Percentiles rank a stretch among this genome's conserved stretches.
Conservation (phyloP, 768 basidiomycete species). For the Kwoniella mangroviensis region DNA sequence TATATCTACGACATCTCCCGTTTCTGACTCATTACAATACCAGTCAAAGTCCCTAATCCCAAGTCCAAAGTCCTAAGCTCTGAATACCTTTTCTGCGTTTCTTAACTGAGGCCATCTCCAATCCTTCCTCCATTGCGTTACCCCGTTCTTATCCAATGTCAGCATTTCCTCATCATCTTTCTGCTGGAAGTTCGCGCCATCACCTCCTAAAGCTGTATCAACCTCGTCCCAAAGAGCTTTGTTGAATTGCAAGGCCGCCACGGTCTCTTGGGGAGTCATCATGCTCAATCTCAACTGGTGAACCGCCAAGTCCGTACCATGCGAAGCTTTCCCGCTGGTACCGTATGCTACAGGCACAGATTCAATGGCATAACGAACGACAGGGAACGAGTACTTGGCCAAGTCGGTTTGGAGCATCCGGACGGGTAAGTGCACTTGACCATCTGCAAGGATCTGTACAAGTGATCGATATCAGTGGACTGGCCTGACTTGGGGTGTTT, state of each 20-base stretch:
- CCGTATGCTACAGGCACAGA: slow-evolving; percentile 71
- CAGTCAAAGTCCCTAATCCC: too few species aligned
- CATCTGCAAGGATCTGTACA: slow-evolving; percentile 36
- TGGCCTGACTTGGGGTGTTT: too few species aligned
- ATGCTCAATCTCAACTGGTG: slow-evolving; percentile 67
- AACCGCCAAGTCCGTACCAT: slow-evolving; percentile 68
- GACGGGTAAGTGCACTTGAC: slow-evolving; percentile 68
- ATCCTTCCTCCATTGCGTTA: slow-evolving; percentile 67
- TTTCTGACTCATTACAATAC: too few species aligned
- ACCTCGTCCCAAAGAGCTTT: slow-evolving; percentile 63
- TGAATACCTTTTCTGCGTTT: slow-evolving; percentile 29
- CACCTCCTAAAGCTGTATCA: slow-evolving; percentile 49
- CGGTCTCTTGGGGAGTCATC: slow-evolving; percentile 62
- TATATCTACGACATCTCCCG: too few species aligned
- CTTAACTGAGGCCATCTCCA: slow-evolving; percentile 60
- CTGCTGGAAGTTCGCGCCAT: slow-evolving; percentile 45
- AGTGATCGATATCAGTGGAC: slow-evolving; percentile 1
- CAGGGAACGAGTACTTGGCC: slow-evolving; percentile 65
- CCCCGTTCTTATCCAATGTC: slow-evolving; percentile 63
- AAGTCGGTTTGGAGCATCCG: slow-evolving; percentile 69
- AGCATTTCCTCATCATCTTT: slow-evolving; percentile 61
- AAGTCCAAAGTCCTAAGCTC: slow-evolving; percentile 2
- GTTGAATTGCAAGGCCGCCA: slow-evolving; percentile 66
- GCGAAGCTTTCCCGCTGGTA: slow-evolving; percentile 70
- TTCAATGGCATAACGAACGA: slow-evolving; percentile 70